A percentile compares a stretch with the other conserved stretches of the same genome.
Evolutionary conservation across 768 basidiomycete species (phyloP).

Genomic region (Plicaturopsis crispa): DNA sequence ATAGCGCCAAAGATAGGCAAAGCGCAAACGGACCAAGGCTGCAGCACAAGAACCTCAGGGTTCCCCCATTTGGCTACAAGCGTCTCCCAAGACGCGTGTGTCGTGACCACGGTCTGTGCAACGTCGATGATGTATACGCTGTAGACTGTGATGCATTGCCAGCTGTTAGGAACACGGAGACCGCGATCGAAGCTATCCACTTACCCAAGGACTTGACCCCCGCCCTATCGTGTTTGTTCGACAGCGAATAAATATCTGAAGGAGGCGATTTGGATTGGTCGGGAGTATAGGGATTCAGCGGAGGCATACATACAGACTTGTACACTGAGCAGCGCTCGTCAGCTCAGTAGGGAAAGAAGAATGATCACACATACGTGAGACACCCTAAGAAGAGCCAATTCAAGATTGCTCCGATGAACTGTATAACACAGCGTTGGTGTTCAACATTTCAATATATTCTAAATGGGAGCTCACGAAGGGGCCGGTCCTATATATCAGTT

Average conservation of each 20-base stretch:
- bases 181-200: neutral
- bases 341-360: too few species aligned
- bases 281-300: too few species aligned
- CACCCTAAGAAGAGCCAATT: too few species aligned
- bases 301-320: too few species aligned
- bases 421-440: too few species aligned
- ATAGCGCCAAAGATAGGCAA: conserved; percentile 2
- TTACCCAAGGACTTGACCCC: neutral
- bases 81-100: neutral
- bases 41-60: neutral
- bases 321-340: too few species aligned
- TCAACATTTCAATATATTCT: too few species aligned
- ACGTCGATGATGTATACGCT: conserved; percentile 1
- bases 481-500: too few species aligned
- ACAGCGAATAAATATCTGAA: neutral
- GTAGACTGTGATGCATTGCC: conserved; percentile 1
- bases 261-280: too few species aligned
- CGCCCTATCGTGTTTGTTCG: neutral
- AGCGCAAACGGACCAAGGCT: neutral
- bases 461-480: too few species aligned
- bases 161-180: neutral
- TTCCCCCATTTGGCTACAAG: conserved; percentile 3
- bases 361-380: too few species aligned
- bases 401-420: too few species aligned
- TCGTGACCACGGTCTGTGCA: conserved; percentile 3